These are phyloP conservation scores for Pyrenophora tritici-repentis DNA, from an alignment of 2,329 filamentous ascomycete species.

Conservation along the genomic window DNA sequence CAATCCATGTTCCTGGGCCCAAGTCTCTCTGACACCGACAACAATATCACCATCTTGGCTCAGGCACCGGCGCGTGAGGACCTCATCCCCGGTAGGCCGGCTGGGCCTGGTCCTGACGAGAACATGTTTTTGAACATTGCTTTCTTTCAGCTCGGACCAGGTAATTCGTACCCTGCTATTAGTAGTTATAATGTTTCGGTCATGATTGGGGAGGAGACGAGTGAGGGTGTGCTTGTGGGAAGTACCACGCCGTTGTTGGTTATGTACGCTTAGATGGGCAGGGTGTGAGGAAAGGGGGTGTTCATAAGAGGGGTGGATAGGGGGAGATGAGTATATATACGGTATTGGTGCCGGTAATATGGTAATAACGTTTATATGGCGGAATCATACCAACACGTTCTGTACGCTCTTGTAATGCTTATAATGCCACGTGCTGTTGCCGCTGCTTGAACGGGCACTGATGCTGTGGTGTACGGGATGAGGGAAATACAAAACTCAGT, in stretches of 20 bases:
- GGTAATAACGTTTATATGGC: no score
- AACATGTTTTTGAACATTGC: slow-evolving; percentile 27
- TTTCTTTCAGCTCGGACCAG: slow-evolving; percentile 34
- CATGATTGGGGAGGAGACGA: slow-evolving; percentile 20
- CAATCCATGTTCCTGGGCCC: slow-evolving; percentile 47
- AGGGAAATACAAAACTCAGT: no score
- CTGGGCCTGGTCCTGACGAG: slow-evolving; percentile 14
- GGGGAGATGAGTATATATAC: no score
- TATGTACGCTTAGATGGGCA: no score
- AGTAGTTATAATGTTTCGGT: slow-evolving; percentile 30
- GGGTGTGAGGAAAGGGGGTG: no score
- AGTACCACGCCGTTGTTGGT: background rate
- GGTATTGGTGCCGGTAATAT: no score
- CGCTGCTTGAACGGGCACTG: no score
- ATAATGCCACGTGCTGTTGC: no score
- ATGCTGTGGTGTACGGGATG: no score
- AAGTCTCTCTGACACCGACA: slow-evolving; percentile 25
- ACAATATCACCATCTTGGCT: slow-evolving; percentile 27
- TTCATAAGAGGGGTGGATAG: no score
- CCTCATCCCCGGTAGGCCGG: background rate
- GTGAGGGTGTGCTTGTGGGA: slow-evolving; percentile 15
- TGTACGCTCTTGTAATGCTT: no score
- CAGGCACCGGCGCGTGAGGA: slow-evolving; percentile 19
- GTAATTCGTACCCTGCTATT: slow-evolving; percentile 16
- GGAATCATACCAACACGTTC: no score